Percentiles rank a stretch among this genome's conserved stretches.
Evolutionary conservation across 805 yeast genomes (phyloP).

Genomic region (Novakomyces olei): DNA sequence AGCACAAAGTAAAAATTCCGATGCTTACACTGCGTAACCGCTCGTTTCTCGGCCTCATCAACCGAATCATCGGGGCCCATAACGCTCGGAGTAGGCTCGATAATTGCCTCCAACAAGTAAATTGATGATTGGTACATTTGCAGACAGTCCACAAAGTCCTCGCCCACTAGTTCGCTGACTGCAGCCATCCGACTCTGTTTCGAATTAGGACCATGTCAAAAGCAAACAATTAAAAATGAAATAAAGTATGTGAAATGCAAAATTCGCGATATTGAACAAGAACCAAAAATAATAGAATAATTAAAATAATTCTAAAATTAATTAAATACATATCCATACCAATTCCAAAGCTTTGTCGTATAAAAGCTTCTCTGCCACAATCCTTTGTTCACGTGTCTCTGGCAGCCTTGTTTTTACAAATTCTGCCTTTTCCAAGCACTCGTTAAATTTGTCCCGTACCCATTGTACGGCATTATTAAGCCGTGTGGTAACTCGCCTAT

Average conservation of each 20-base stretch:
- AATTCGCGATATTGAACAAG: too few species aligned
- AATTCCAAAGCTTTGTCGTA: slow-evolving; percentile 3
- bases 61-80: too few species aligned
- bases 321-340: too few species aligned
- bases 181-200: slow-evolving; percentile 67
- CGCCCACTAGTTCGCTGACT: slow-evolving; percentile 56
- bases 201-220: too few species aligned
- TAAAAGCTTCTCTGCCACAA: slow-evolving; percentile 58
- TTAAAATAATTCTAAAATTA: too few species aligned
- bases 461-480: slow-evolving; percentile 49
- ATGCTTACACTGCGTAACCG: too few species aligned
- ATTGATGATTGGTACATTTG: slow-evolving; percentile 72
- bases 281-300: slow-evolving; percentile 44
- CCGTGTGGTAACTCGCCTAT: slow-evolving; percentile 12
- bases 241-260: slow-evolving; percentile 58
- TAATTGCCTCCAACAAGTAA: slow-evolving; percentile 83
- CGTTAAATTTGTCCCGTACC: slow-evolving; percentile 76
- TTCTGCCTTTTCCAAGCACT: slow-evolving; percentile 73
- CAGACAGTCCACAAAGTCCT: slow-evolving; percentile 58
- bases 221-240: not conserved
- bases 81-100: too few species aligned
- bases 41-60: too few species aligned
- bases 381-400: slow-evolving; percentile 3
- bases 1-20: too few species aligned
- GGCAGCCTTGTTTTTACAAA: slow-evolving; percentile 19